A percentile compares a stretch with the other conserved stretches of the same genome.
phyloP scores from a whole-genome alignment of 2,329 filamentous ascomycete genomes.

The Trichoderma cornu-damae region DNA sequence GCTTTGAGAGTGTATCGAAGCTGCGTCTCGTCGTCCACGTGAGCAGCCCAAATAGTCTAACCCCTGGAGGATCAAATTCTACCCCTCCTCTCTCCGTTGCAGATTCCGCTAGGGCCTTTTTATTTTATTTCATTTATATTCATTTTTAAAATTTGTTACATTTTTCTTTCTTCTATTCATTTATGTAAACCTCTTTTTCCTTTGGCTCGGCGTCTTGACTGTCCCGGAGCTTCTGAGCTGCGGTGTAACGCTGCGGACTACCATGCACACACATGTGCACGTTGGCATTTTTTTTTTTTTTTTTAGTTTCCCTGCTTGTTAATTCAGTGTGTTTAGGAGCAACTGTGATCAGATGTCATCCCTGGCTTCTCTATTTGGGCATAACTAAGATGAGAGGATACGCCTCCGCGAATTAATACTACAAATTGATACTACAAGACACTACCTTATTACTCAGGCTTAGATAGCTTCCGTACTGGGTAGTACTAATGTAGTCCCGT shows the following conservation, averaged over 20 bases:
- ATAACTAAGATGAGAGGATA: background rate
- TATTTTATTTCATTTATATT: too few species aligned
- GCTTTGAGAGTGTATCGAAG: background rate
- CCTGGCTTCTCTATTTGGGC: background rate
- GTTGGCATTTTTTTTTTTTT: background rate
- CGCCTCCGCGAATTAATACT: background rate
- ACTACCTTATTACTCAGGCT: too few species aligned
- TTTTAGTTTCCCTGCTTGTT: background rate
- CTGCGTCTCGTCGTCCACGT: too few species aligned
- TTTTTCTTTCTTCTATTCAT: too few species aligned
- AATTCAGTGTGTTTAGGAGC: background rate
- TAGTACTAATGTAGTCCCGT: too few species aligned
- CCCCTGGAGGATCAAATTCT: too few species aligned
- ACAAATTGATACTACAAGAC: too few species aligned
- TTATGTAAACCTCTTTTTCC: background rate
- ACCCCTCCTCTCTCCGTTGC: too few species aligned
- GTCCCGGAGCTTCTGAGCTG: background rate
- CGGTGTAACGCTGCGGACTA: constrained; percentile 8
- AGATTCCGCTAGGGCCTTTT: background rate
- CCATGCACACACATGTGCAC: background rate
- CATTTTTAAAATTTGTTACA: too few species aligned
- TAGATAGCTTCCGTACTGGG: too few species aligned
- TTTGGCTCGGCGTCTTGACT: constrained; percentile 4
- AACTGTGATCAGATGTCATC: background rate
- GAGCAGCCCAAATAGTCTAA: too few species aligned